Percentiles rank a stretch among this genome's conserved stretches.
These are phyloP conservation scores for Panus rudis DNA, from an alignment of 768 basidiomycete species.

Conservation along the genomic window DNA sequence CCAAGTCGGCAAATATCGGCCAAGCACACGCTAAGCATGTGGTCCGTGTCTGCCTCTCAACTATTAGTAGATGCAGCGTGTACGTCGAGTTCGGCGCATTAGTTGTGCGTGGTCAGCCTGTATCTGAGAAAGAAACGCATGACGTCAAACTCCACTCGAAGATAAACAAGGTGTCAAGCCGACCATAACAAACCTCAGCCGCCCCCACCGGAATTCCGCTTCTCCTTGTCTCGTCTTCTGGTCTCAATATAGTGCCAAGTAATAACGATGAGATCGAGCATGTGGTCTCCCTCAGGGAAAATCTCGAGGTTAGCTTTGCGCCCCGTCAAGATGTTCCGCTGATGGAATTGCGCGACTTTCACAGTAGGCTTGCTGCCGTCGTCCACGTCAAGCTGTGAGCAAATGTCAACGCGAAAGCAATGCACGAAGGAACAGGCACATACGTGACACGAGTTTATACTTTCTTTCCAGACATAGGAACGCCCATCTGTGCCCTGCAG, in stretches of 20 bases:
- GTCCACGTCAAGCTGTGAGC: background rate
- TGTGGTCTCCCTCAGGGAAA: background rate
- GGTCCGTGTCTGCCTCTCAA: no score
- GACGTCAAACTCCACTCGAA: no score
- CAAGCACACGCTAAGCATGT: no score
- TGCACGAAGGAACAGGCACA: background rate
- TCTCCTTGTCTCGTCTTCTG: background rate
- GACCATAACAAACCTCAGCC: no score
- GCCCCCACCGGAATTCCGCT: background rate
- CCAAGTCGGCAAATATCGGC: no score
- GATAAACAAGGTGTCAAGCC: no score
- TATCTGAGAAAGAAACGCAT: no score
- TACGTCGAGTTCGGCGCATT: no score
- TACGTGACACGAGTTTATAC: background rate
- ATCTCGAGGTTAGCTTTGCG: slow-evolving; percentile 2
- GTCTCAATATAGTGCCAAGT: slow-evolving; percentile 8
- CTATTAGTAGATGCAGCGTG: no score
- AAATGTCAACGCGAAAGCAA: background rate
- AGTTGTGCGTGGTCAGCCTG: no score
- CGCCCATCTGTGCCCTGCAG: background rate
- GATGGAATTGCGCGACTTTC: background rate
- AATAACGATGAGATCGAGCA: slow-evolving; percentile 7
- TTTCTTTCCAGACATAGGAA: background rate
- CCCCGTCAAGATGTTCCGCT: background rate
- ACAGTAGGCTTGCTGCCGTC: background rate